These are phyloP conservation scores for Debaryomycetaceae sp. DNA, from an alignment of 1,139 yeast species.

Conservation along the genomic window DNA sequence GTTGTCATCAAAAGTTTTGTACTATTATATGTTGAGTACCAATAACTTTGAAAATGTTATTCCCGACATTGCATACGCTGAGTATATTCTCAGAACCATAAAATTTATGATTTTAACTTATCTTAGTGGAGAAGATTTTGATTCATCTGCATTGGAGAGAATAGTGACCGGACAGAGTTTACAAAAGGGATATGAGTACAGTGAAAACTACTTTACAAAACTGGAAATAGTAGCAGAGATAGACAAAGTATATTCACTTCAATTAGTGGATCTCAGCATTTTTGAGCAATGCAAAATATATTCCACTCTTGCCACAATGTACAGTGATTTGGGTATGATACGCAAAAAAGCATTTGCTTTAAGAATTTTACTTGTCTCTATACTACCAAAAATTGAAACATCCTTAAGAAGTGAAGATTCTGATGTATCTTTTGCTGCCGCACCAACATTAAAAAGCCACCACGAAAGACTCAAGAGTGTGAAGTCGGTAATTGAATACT, in stretches of 20 bases:
- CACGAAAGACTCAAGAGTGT: not conserved
- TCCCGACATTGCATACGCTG: conserved; percentile 80
- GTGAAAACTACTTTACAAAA: conserved; percentile 18
- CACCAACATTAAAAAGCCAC: not conserved
- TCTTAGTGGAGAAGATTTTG: conserved; percentile 47
- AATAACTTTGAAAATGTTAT: conserved; percentile 68
- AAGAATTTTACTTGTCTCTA: conserved; percentile 53
- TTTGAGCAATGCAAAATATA: conserved; percentile 61
- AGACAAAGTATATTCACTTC: conserved; percentile 41
- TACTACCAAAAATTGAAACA: conserved; percentile 42
- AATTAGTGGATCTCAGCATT: conserved; percentile 41
- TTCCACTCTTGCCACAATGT: conserved; percentile 63
- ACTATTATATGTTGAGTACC: conserved; percentile 59
- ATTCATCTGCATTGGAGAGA: conserved; percentile 36
- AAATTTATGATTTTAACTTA: conserved; percentile 58
- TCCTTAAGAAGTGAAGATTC: conserved; percentile 2
- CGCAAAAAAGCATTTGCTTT: conserved; percentile 73
- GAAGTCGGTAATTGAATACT: conserved; percentile 21
- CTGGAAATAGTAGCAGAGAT: conserved; percentile 50
- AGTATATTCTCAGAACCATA: conserved; percentile 61
- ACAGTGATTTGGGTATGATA: conserved; percentile 55
- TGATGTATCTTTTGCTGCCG: not conserved
- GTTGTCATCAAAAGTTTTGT: conserved; percentile 44
- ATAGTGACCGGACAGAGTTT: conserved; percentile 22
- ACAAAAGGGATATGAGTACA: conserved; percentile 6